phyloP scores from a whole-genome alignment of 371 early-diverging fungal genomes.

The Mortierella polycephala region DNA sequence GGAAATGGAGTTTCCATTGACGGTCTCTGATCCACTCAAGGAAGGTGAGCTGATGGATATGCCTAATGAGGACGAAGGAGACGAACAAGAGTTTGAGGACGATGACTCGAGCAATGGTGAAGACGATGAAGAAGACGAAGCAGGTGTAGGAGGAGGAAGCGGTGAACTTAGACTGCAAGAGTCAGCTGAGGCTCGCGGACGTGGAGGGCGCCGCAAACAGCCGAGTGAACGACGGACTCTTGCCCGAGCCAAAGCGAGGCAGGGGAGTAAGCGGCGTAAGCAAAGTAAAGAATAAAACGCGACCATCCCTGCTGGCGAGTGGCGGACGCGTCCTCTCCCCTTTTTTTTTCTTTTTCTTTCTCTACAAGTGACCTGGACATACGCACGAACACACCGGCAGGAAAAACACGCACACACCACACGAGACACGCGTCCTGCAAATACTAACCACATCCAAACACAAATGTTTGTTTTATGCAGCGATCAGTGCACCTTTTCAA shows the following conservation, averaged over 20 bases:
- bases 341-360: too few relatives aligned
- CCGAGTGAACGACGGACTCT: constrained; percentile 7
- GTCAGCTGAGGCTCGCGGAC: background rate
- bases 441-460: too few relatives aligned
- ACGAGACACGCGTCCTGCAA: too few relatives aligned
- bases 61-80: constrained; percentile 27
- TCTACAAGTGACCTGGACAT: background rate
- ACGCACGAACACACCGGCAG: too few relatives aligned
- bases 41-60: constrained; percentile 46
- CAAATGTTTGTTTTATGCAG: too few relatives aligned
- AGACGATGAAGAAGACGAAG: constrained; percentile 17
- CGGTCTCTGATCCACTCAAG: constrained; percentile 36
- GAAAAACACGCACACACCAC: too few relatives aligned
- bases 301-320: background rate
- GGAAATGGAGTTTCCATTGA: constrained; percentile 50
- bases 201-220: constrained; percentile 15
- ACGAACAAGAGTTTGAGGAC: constrained; percentile 7
- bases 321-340: background rate
- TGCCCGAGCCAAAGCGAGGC: constrained; percentile 12
- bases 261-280: constrained; percentile 26
- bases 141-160: too few relatives aligned
- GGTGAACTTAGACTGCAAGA: too few relatives aligned
- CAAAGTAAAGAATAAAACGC: constrained; percentile 15
- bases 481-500: too few relatives aligned
- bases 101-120: constrained; percentile 8